Base-by-base conservation (phyloP, 805 yeast species). In the Grigorovia humatica region DNA sequence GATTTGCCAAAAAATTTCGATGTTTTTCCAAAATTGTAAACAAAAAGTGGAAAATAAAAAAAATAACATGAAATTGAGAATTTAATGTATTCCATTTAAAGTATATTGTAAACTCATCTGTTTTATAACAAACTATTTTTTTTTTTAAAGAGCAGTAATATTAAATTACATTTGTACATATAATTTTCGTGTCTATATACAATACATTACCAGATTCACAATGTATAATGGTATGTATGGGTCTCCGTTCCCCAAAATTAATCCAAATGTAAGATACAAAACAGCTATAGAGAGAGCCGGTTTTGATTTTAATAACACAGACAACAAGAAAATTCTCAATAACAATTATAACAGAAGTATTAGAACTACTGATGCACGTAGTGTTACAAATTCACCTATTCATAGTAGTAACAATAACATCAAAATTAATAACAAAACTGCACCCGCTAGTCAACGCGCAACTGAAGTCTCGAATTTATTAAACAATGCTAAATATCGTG, bases 211-310 rank as follows among this genome's bases (percentile, higher is more conserved):
- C 17, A 43, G 12, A 15, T 35, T 4, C 15, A 41, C 23, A 17
- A 59, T 58, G 61, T 55, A 55, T 15, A 56, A 59, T 38, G 58
- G 61, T 53, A 64, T 71, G 50, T 67, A 69, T 29, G 71, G 70
- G 49, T 67, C 73, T n/a, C 72, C 75, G 1, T 86, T 85, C 57
- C 95, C 95, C 1, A 84, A 88, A 0, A 67, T 86, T 54, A 81
- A 80, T 51, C 79, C 84, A 0, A 77, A 77, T 41, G 80, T 76
- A 47, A 69, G 80, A 30, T 83, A 81, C 59, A 74, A 75, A 57
- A 82, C 89, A 1, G 93, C 85, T 2, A 80, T 84, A 66, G 93
- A 86, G 63, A 69, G 93, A 57, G 93, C 93, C 0, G 95, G 95
- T 0, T 86, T 86, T 59, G 93, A 85, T 23, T 55, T 57, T 15